Evolutionary conservation across 495 filamentous ascomycete species (phyloP), one percentile per base, ranked within the genome.

Genomic region (Stereocaulon alpinum): DNA sequence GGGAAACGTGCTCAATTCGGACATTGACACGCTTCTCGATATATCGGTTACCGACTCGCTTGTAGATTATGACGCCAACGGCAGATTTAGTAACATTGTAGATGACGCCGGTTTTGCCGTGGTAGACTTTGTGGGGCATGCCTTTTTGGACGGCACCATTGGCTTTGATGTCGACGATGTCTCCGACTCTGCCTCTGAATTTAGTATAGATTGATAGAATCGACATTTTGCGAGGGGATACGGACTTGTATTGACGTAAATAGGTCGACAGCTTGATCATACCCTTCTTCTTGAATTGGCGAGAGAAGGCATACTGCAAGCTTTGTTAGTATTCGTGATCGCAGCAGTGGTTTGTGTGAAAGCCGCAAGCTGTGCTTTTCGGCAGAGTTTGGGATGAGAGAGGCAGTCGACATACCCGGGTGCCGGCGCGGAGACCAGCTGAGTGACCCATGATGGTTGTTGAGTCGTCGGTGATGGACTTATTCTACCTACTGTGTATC

Each of bases 11-110:
- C 86, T 98, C 93, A 76, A 97, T 80, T 72, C 93, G 90, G 78
- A 98, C 81, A 82, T 93, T 96, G 80, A 98, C 82, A 73, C 93
- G 92, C 88, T 98, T 97, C 87, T 97, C 93, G 72, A 98, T 79
- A 84, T 95, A 97, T 66, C 93, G 88, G 83, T 96, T 91, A 78
- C 87, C 86, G 73, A 98, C 93, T 72, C 88, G 86, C 84, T 95
- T 95, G 87, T 96, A 91, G 74, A 98, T 86, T 79, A 96, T 94
- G 74, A 98, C 88, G 73, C 93, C 93, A 71, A 97, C 88, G 66
- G 81, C 86, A 72, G 82, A 87, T 82, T 95, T 94, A 73, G 92
- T 96, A 66, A 95, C 90, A 80, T 95, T 96, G 84, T 95, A 95
- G 80, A 96, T 80, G 68, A 96, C 88, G 71, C 91, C 91, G 63